A percentile compares a stretch with the other conserved stretches of the same genome.
These are phyloP conservation scores for Thecaphora frezii DNA, from an alignment of 1,284 basidiomycete genomes.

Conservation along the genomic window DNA sequence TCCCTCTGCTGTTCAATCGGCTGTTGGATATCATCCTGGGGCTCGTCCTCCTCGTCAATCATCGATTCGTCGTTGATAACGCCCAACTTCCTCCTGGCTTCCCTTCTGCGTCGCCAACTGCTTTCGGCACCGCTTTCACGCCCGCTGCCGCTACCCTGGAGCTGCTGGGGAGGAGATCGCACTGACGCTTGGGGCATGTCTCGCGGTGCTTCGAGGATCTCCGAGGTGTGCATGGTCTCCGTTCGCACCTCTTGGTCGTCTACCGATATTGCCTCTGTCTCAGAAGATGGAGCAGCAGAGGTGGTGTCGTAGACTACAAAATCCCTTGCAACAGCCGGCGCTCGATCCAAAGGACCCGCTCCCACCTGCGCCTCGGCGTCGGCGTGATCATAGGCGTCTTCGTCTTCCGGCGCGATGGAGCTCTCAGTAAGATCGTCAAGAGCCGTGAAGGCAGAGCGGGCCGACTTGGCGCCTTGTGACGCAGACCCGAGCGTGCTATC, in stretches of 20 bases:
- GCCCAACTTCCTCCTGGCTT: neutral
- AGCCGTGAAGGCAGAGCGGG: slow-evolving; percentile 21
- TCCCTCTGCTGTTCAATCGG: too few species aligned
- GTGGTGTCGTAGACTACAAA: slow-evolving; percentile 23
- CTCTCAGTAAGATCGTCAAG: slow-evolving; percentile 34
- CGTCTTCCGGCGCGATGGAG: slow-evolving; percentile 27
- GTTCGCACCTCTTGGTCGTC: neutral
- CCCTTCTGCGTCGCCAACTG: neutral
- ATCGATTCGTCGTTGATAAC: slow-evolving; percentile 1
- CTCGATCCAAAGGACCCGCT: slow-evolving; percentile 1
- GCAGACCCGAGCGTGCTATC: slow-evolving; percentile 22
- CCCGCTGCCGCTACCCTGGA: neutral
- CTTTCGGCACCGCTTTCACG: neutral
- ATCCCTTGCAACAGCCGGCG: slow-evolving; percentile 7
- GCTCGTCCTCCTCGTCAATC: neutral
- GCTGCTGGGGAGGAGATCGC: neutral
- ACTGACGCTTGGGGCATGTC: too few species aligned
- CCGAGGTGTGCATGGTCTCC: neutral
- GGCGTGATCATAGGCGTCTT: neutral
- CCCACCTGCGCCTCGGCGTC: slow-evolving; percentile 1
- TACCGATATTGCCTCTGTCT: neutral
- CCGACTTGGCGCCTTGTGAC: slow-evolving; percentile 16
- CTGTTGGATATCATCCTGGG: neutral
- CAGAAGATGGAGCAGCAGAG: slow-evolving; percentile 6
- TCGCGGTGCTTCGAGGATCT: neutral